Evolutionary conservation across 129 eudicot genomes (phyloP), one percentile per base, ranked within the genome.

Genomic region (Flaveria bidentis): DNA sequence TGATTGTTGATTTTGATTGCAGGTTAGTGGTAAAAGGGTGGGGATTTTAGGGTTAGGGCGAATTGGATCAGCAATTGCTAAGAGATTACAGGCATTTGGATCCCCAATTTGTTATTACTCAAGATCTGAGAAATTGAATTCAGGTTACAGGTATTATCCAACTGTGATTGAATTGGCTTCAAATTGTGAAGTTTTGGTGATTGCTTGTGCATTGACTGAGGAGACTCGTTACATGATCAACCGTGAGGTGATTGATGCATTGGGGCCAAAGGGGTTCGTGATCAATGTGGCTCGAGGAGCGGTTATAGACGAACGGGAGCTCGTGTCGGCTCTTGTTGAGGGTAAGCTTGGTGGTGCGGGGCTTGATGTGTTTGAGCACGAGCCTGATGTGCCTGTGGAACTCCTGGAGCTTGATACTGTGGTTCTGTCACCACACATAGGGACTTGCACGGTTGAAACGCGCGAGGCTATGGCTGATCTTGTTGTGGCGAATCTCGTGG

Each of bases 341-440:
- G 89, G 89, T 73, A 86, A 96, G 28, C 66, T 95, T 39, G 94
- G 92, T 65, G 99, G 99, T 3, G 99, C 94, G 17, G 99, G 99
- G 28, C 90, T 95, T 22, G 99, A 95, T 82, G 99, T 95, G 72
- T 88, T 79, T 50, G 99, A 91, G 72, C 82, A 89, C 18, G 99
- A 95, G 67, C 99, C 99, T 20, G 71, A 89, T 4, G 97, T 95
- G 47, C 92, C 99, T 8, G 88, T 84, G 63, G 83, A 86, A 61
- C 83, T 95, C 17, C 28, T 91, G 72, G 85, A 53, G 28, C 92
- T 91, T n/a, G 87, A 91, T 15, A 91, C 91, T 67, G 97, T 91
- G 23, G 99, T 95, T 76, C 63, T 95, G 41, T 47, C 85, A 65
- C 91, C 99, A 41, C 99, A 95, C 74, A 87, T 91, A 0, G 99